Base-by-base conservation (phyloP, 371 early-diverging fungal species). In the Mortierella sp. region DNA sequence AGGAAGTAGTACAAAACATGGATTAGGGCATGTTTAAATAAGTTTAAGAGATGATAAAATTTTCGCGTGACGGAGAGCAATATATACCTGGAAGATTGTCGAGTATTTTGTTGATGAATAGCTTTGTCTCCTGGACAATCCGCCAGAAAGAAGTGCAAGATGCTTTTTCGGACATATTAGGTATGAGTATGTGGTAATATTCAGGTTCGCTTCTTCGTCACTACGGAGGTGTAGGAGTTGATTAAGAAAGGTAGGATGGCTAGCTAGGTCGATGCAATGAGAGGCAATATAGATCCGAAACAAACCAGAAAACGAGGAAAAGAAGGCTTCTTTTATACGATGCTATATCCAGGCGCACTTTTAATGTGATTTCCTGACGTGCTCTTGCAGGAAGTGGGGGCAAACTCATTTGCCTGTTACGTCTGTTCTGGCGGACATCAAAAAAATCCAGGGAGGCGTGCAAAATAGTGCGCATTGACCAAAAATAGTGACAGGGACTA, bases 71-170 rank as follows among this genome's bases (percentile, higher is more conserved):
- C 26, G n/a, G 51, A 51, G 51, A 26, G 19, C 17, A 35, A 19
- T 66, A 10, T 17, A 3, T 61, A 72, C 72, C 72, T 61, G 66
- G 31, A 10, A 26, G 37, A 31, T 61, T 61, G 62, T 54, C 47
- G 2, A 47, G 29, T 17, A 72, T 3, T 28, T 47, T 66, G 61
- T 49, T 37, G 54, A 72, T 17, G 31, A 65, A 54, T n/a, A 12
- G 12, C 55, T 65, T 64, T 5, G 61, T 61, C 15, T 71, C 72
- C 17, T 65, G 32, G 47, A 61, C 62, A 35, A 72, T 66, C 29
- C 61, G 61, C 72, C 66, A 72, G 15, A 72, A 31, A 12, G 28
- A 29, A n/a, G 61, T 7, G 40, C 57, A 40, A 2, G 55, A 15
- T 2, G 47, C 61, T 31, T 55, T 72, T 37, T 61, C 55, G 19